Evolutionary conservation across 257 asterid genomes (phyloP).

Genomic region (Petunia axillaris): DNA sequence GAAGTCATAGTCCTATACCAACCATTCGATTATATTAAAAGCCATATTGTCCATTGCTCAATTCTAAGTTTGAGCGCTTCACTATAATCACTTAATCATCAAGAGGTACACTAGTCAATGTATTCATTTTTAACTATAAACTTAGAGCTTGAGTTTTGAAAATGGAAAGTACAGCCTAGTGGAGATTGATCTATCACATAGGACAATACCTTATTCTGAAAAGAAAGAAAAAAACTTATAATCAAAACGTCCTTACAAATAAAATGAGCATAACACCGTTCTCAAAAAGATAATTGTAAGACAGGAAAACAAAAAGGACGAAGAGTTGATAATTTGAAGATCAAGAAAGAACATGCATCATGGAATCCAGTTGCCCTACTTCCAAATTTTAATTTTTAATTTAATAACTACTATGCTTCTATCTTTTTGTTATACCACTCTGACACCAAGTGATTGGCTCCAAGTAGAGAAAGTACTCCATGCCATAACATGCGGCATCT

Average conservation of each 20-base stretch:
- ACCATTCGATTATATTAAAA: no score
- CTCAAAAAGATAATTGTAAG: neutral
- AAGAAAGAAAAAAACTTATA: neutral
- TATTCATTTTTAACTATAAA: no score
- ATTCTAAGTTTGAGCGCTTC: no score
- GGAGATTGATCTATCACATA: no score
- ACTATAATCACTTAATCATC: no score
- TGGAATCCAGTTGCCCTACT: neutral
- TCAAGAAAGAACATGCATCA: neutral
- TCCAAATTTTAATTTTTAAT: neutral
- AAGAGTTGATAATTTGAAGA: neutral
- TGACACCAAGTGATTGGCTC: neutral
- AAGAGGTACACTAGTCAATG: no score
- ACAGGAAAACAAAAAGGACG: neutral
- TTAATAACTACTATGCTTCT: neutral
- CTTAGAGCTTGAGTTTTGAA: no score
- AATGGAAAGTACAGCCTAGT: no score
- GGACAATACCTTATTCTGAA: no score
- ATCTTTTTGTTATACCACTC: neutral
- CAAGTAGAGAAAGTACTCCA: neutral
- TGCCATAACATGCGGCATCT: conserved; percentile 6
- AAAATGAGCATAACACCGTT: neutral
- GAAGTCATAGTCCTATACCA: no score
- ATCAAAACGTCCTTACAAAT: neutral
- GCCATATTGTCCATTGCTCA: no score